phyloP scores from a whole-genome alignment of 2,329 filamentous ascomycete genomes.

The Diplodia scrobiculata region DNA sequence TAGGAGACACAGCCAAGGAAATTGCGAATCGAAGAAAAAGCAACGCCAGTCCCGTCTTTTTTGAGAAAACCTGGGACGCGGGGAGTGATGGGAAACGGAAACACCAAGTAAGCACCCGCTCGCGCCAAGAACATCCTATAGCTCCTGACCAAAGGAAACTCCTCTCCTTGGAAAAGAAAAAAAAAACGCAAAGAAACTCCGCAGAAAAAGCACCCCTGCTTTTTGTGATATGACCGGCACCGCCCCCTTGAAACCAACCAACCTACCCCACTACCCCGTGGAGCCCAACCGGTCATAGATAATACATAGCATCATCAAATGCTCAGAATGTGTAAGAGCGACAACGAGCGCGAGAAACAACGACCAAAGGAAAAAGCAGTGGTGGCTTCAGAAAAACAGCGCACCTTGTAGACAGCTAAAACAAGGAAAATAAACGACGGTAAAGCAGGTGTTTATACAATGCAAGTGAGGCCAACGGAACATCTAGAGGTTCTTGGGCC shows the following conservation, averaged over 20 bases:
- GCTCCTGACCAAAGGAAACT: slow-evolving; percentile 7
- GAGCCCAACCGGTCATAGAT: slow-evolving; percentile 25
- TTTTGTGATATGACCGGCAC: slow-evolving; percentile 25
- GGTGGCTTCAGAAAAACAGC: slow-evolving; percentile 28
- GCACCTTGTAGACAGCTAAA: slow-evolving; percentile 16
- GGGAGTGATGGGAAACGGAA: neutral
- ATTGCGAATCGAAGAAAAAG: slow-evolving; percentile 1
- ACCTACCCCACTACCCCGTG: slow-evolving; percentile 20
- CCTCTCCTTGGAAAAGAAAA: neutral
- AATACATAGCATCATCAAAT: slow-evolving; percentile 27
- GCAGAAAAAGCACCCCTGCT: slow-evolving; percentile 20
- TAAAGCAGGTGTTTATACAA: slow-evolving; percentile 17
- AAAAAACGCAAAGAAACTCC: slow-evolving; percentile 16
- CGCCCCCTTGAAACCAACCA: slow-evolving; percentile 20
- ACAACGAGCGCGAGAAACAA: neutral
- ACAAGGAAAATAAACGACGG: slow-evolving; percentile 8
- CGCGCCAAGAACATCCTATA: slow-evolving; percentile 7
- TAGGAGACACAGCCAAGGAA: neutral
- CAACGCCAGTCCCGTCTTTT: slow-evolving; percentile 26
- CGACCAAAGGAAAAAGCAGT: neutral
- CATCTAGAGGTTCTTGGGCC: slow-evolving; percentile 1
- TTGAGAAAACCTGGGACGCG: neutral
- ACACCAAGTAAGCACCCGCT: neutral
- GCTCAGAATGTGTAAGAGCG: slow-evolving; percentile 10
- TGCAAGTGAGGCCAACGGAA: neutral